A percentile compares a stretch with the other conserved stretches of the same genome.
phyloP scores from a whole-genome alignment of 306 rosid species.

The Macrotyloma uniflorum region DNA sequence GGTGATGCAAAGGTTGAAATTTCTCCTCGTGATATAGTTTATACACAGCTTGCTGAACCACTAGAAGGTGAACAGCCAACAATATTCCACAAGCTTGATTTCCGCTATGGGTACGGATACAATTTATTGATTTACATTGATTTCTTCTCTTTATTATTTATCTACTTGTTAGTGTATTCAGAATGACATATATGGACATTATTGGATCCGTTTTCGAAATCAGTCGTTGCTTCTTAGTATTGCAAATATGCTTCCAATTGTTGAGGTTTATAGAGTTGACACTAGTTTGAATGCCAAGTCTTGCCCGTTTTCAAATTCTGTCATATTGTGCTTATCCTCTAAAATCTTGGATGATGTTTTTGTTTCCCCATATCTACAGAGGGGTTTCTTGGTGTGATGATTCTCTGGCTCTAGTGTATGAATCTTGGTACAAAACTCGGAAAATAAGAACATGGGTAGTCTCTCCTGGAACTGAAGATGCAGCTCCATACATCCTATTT shows the following conservation, averaged over 20 bases:
- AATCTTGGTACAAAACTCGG: constrained; percentile 97
- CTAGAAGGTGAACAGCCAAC: constrained; percentile 66
- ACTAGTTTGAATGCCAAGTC: constrained; percentile 7
- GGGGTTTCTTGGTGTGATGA: constrained; percentile 97
- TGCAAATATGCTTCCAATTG: constrained; percentile 5
- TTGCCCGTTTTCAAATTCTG: constrained; percentile 24
- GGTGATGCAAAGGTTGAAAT: constrained; percentile 94
- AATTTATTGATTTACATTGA: constrained; percentile 28
- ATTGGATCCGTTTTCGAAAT: constrained; percentile 14
- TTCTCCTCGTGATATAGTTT: constrained; percentile 94
- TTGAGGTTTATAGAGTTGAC: constrained; percentile 5
- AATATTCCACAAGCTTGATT: constrained; percentile 88
- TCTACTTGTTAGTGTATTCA: background rate
- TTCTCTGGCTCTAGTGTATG: constrained; percentile 86
- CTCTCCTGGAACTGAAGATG: constrained; percentile 77
- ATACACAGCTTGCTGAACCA: constrained; percentile 85
- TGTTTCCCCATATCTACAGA: constrained; percentile 54
- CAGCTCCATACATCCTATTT: constrained; percentile 73
- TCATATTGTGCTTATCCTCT: no score
- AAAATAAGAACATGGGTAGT: constrained; percentile 78
- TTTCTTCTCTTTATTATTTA: constrained; percentile 16
- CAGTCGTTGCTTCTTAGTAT: background rate
- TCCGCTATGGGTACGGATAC: constrained; percentile 85
- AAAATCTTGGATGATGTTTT: constrained; percentile 16
- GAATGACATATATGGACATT: background rate